Evolutionary conservation across 257 asterid genomes (phyloP), one percentile per base, ranked within the genome.

Genomic region (Echites panduratus): DNA sequence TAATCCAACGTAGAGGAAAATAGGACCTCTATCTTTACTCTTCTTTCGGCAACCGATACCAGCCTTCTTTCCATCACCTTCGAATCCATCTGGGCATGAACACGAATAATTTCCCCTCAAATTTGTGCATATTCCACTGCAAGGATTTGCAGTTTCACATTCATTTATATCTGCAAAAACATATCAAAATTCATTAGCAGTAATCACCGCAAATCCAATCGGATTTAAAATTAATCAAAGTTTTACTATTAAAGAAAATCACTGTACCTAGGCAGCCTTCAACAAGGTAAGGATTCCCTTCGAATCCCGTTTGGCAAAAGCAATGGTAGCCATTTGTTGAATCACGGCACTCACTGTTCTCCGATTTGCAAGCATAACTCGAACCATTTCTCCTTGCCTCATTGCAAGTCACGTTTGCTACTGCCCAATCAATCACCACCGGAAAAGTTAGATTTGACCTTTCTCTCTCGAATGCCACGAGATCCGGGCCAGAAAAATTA

Each of bases 261-360:
- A 44, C 38, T 22, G 22, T 78, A 82, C 89, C 85, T 49, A 63
- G 72, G 64, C 89, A 85, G 57, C 89, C 83, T 67, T 63, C 77
- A 40, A 3, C 24, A n/a, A 76, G 78, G 56, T 85, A 84, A 57
- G 86, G 86, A 26, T 82, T 82, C 65, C 85, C 89, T 50, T 68
- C 45, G 69, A 73, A 80, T 32, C 89, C 86, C 0, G 43, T 26
- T 54, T 3, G 43, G 65, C 86, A 82, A 2, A 29, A 58, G 61
- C 85, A 85, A 19, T 0, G 53, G 76, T 82, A 75, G 10, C 74
- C 83, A 65, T 17, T 49, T 22, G 26, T 45, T 2, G 83, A 68
- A 76, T 75, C 77, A 38, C 13, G 7, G 72, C 86, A 80, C 41
- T 71, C 68, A 4, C 78, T 73, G 20, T 82, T 17, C 0, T 9